Evolutionary conservation across 345 rosid species (phyloP).

Genomic region (Populus alba): DNA sequence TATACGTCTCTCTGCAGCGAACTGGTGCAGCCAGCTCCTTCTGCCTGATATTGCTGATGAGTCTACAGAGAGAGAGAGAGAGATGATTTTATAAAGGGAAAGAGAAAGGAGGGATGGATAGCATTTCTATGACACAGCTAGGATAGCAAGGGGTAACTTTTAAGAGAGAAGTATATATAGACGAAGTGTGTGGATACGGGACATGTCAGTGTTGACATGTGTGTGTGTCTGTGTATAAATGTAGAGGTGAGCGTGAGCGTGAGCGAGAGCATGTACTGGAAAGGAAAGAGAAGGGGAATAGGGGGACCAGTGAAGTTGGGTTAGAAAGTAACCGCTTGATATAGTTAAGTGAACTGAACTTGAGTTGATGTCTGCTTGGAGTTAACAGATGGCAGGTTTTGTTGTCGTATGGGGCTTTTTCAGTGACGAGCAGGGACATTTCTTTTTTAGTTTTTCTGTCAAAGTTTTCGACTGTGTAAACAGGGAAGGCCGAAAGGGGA

Average conservation of each 20-base stretch:
- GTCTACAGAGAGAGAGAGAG: not conserved
- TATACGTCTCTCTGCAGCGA: not conserved
- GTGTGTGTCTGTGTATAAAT: not conserved
- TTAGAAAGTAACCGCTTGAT: not conserved
- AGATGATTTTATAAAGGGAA: not conserved
- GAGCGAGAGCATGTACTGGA: not conserved
- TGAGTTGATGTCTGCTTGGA: not conserved
- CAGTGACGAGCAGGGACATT: not conserved
- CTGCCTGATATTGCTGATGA: not conserved
- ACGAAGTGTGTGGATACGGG: not conserved
- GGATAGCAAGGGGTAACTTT: not conserved
- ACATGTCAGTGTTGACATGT: not conserved
- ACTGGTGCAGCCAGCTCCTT: not conserved
- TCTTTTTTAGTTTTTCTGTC: too few species aligned
- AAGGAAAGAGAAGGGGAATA: not conserved
- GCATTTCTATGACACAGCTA: not conserved
- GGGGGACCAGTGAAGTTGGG: not conserved
- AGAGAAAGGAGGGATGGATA: not conserved
- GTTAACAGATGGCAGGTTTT: conserved; percentile 1
- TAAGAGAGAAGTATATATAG: not conserved
- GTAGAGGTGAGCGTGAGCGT: not conserved
- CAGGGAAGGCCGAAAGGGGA: too few species aligned
- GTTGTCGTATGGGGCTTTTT: not conserved
- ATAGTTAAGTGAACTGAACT: not conserved
- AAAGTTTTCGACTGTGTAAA: too few species aligned